These are phyloP conservation scores for Ceratocystis ficicola DNA, from an alignment of 2,329 filamentous ascomycete genomes.

Conservation along the genomic window DNA sequence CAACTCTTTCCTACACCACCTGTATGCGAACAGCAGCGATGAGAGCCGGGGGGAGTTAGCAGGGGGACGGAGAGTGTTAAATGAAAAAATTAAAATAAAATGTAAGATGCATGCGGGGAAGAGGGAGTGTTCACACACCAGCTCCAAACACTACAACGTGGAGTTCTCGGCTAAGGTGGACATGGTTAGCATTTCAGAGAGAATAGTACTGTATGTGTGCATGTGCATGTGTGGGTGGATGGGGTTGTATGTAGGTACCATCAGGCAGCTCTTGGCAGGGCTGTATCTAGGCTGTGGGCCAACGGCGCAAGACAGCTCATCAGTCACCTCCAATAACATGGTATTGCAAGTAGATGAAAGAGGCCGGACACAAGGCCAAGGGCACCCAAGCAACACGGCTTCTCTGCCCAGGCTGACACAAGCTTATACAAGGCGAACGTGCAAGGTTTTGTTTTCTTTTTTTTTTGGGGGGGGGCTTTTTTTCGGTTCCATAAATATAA, in stretches of 20 bases:
- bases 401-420: neutral
- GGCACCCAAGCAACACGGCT: no score
- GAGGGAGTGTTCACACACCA: slow-evolving; percentile 39
- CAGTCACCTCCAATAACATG: neutral
- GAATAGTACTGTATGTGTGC: neutral
- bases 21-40: slow-evolving; percentile 29
- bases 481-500: neutral
- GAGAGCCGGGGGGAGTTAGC: neutral
- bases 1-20: slow-evolving; percentile 88
- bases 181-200: slow-evolving; percentile 7
- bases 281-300: neutral
- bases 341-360: neutral
- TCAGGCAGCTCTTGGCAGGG: neutral
- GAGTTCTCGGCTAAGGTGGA: slow-evolving; percentile 53
- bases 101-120: neutral
- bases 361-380: neutral
- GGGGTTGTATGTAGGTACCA: neutral
- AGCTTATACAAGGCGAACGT: neutral
- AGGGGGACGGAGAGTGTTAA: neutral
- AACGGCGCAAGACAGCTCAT: neutral
- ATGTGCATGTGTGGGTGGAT: neutral
- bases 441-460: neutral
- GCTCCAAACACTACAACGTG: slow-evolving; percentile 73
- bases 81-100: neutral
- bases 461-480: neutral